Conservation (phyloP, 257 asterid genomes). For the Agastache rugosa region DNA sequence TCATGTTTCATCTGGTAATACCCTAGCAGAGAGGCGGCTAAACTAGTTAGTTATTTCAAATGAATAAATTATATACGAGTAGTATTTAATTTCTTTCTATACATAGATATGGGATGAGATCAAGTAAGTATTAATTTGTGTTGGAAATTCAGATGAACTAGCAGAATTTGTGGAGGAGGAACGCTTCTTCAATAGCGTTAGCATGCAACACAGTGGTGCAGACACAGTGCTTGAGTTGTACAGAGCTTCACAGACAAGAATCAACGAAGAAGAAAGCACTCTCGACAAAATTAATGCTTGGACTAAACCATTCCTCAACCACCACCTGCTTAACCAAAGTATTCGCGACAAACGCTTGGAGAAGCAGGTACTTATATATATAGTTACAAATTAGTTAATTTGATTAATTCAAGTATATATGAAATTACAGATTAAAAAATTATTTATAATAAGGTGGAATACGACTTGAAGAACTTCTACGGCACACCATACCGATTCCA, state of each 20-base stretch:
- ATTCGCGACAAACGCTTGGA: slow-evolving; percentile 23
- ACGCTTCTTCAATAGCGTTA: slow-evolving; percentile 22
- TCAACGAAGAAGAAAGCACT: slow-evolving; percentile 4
- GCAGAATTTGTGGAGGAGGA: slow-evolving; percentile 31
- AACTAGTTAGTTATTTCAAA: too few relatives aligned
- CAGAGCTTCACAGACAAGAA: slow-evolving; percentile 35
- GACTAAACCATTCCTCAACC: slow-evolving; percentile 37
- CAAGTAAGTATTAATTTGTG: too few relatives aligned
- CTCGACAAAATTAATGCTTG: slow-evolving; percentile 41
- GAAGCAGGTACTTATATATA: slow-evolving; percentile 37
- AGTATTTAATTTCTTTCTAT: too few relatives aligned
- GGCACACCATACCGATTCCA: slow-evolving; percentile 31
- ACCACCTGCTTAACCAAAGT: slow-evolving; percentile 24
- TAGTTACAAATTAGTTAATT: too few relatives aligned
- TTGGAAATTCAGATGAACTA: slow-evolving; percentile 44
- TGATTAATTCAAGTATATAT: too few relatives aligned
- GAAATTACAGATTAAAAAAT: neutral
- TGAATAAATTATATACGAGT: too few relatives aligned
- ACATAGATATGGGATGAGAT: too few relatives aligned
- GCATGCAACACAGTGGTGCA: slow-evolving; percentile 13
- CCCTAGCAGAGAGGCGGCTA: too few relatives aligned
- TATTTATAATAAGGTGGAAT: slow-evolving; percentile 31
- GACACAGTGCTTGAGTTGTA: slow-evolving; percentile 33
- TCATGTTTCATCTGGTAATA: slow-evolving; percentile 39
- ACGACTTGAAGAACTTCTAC: slow-evolving; percentile 39